Conservation (phyloP, 1,139 yeast genomes). For the Pichia sp. region DNA sequence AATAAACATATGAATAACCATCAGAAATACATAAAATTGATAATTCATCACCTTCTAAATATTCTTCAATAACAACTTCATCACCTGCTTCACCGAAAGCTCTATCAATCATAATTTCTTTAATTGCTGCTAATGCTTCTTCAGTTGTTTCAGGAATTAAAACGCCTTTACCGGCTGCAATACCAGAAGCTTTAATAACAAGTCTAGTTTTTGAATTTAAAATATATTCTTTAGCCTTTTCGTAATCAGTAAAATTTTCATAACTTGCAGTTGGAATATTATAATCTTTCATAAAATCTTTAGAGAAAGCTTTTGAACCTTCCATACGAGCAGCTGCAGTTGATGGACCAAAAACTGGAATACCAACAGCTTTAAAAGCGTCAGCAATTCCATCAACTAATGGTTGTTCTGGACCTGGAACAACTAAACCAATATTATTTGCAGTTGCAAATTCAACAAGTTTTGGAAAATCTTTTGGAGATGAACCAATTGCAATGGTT, state of each 20-base stretch:
- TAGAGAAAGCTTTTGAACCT: slow-evolving; percentile 93
- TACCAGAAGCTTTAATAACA: slow-evolving; percentile 95
- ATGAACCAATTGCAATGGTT: slow-evolving; percentile 63
- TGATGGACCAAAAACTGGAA: slow-evolving; percentile 95
- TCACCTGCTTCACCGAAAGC: slow-evolving; percentile 93
- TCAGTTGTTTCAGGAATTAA: slow-evolving; percentile 78
- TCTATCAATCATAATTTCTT: slow-evolving; percentile 83
- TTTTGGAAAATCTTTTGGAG: slow-evolving; percentile 52
- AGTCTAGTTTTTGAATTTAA: slow-evolving; percentile 62
- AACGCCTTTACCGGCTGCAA: slow-evolving; percentile 99
- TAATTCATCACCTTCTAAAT: slow-evolving; percentile 92
- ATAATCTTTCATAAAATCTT: slow-evolving; percentile 88
- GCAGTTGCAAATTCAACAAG: slow-evolving; percentile 64
- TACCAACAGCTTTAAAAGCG: slow-evolving; percentile 67
- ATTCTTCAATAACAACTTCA: slow-evolving; percentile 95
- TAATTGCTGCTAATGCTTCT: slow-evolving; percentile 80
- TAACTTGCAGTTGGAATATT: slow-evolving; percentile 91
- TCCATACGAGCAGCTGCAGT: slow-evolving; percentile 89
- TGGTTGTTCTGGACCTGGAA: slow-evolving; percentile 99
- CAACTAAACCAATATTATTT: slow-evolving; percentile 62
- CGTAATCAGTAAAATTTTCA: slow-evolving; percentile 70
- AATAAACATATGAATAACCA: slow-evolving; percentile 83
- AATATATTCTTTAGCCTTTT: slow-evolving; percentile 68
- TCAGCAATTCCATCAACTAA: slow-evolving; percentile 86
- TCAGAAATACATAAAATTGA: slow-evolving; percentile 89